These are phyloP conservation scores for Candida peoriensis DNA, from an alignment of 805 yeast genomes.

Conservation along the genomic window DNA sequence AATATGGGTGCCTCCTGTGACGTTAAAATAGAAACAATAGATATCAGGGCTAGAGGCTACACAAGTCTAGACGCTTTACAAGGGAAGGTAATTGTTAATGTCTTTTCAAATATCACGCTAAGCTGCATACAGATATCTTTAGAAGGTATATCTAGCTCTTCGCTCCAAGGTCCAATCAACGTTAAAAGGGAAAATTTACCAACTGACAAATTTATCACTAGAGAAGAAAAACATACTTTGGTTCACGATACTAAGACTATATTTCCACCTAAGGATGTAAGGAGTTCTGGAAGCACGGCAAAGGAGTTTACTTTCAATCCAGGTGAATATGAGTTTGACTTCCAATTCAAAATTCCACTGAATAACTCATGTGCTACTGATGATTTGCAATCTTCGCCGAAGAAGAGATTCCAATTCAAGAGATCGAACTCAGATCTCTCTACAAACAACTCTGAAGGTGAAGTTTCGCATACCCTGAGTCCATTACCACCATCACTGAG, in stretches of 20 bases:
- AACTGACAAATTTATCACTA: constrained; percentile 4
- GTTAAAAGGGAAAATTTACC: neutral
- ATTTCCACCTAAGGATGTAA: constrained; percentile 46
- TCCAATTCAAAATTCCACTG: constrained; percentile 17
- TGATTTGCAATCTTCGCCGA: constrained; percentile 35
- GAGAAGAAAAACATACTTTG: constrained; percentile 30
- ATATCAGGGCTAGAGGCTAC: constrained; percentile 20
- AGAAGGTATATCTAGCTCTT: constrained; percentile 41
- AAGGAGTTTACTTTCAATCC: constrained; percentile 45
- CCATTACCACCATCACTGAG: constrained; percentile 18
- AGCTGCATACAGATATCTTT: constrained; percentile 43
- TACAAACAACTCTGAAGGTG: too few species aligned
- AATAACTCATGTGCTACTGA: constrained; percentile 42
- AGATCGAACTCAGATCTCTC: constrained; percentile 1
- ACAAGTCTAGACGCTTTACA: constrained; percentile 41
- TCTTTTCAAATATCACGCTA: constrained; percentile 34
- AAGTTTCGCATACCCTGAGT: constrained; percentile 11
- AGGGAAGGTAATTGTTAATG: constrained; percentile 37
- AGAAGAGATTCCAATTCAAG: constrained; percentile 2
- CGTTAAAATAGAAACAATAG: constrained; percentile 5
- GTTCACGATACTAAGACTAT: constrained; percentile 42
- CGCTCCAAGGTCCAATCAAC: constrained; percentile 29
- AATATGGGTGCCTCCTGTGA: too few species aligned
- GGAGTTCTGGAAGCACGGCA: too few species aligned
- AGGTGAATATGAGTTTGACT: constrained; percentile 46